phyloP scores from a whole-genome alignment of 305 asterid species.

The Rubia peregrina region DNA sequence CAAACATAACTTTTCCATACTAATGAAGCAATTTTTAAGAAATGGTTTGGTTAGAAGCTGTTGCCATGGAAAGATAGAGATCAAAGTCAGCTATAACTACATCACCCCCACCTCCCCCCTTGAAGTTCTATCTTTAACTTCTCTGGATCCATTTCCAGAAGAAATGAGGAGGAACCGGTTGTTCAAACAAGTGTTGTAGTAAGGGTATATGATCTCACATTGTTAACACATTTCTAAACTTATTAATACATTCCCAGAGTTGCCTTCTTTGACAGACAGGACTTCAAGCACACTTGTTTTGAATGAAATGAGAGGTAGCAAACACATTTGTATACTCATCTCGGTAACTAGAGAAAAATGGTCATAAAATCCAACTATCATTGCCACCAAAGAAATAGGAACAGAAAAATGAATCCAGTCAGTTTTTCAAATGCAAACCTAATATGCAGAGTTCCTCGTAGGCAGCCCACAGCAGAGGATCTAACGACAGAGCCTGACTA shows the following conservation, averaged over 20 bases:
- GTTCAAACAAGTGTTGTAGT: not conserved
- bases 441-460: slow-evolving; percentile 91
- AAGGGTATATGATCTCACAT: not conserved
- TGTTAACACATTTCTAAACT: not conserved
- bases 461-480: slow-evolving; percentile 96
- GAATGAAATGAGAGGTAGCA: not conserved
- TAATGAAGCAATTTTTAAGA: not conserved
- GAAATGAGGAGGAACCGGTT: not conserved
- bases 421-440: slow-evolving; percentile 39
- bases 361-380: not conserved
- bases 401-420: not conserved
- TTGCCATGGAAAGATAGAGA: not conserved
- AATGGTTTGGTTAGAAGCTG: not conserved
- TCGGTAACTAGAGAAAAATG: not conserved
- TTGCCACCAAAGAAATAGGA: not conserved
- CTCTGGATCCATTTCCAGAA: too few species aligned
- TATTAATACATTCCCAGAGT: not conserved
- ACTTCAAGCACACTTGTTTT: not conserved
- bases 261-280: not conserved
- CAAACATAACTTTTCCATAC: not conserved
- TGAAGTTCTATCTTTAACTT: slow-evolving; percentile 4
- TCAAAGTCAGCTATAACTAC: not conserved
- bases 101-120: not conserved
- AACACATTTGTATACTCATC: not conserved
- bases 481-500: slow-evolving; percentile 81